Percentiles rank a stretch among this genome's conserved stretches.
Evolutionary conservation across 805 yeast species (phyloP).

Genomic region (Diddensiella caesifluorescens): DNA sequence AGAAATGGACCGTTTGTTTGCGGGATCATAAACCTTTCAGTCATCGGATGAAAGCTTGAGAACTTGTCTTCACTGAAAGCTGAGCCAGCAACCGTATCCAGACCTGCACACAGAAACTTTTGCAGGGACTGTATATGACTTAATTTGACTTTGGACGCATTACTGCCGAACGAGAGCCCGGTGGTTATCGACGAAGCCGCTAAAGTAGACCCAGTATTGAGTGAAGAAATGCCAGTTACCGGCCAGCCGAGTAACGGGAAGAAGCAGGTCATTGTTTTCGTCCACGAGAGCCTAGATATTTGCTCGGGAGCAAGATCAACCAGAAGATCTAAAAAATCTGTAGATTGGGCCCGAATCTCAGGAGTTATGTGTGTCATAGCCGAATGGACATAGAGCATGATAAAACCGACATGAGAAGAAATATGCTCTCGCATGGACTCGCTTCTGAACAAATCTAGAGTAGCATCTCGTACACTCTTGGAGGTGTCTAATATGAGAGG

Average conservation of each 20-base stretch:
- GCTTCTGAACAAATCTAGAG: constrained; percentile 38
- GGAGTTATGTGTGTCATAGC: constrained; percentile 92
- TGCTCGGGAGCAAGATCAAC: constrained; percentile 51
- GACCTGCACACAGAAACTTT: constrained; percentile 43
- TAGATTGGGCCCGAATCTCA: constrained; percentile 68
- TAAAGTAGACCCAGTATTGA: constrained; percentile 20
- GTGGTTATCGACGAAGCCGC: constrained; percentile 33
- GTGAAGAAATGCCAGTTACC: constrained; percentile 29
- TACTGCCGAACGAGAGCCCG: constrained; percentile 25
- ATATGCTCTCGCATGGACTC: constrained; percentile 16
- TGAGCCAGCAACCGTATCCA: constrained; percentile 28
- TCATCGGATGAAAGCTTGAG: constrained; percentile 40
- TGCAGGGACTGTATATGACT: constrained; percentile 36
- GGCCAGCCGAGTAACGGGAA: constrained; percentile 76
- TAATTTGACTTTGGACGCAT: constrained; percentile 20
- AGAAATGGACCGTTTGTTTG: constrained; percentile 57
- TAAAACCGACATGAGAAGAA: constrained; percentile 34
- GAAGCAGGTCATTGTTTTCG: constrained; percentile 60
- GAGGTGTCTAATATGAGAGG: constrained; percentile 68
- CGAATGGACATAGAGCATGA: constrained; percentile 70
- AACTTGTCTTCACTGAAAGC: constrained; percentile 15
- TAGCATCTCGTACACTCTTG: constrained; percentile 54
- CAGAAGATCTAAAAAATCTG: constrained; percentile 57
- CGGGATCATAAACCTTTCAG: constrained; percentile 51
- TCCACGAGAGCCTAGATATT: constrained; percentile 58